These are phyloP conservation scores for Sporothrix protearum DNA, from an alignment of 2,329 filamentous ascomycete species.

Conservation along the genomic window DNA sequence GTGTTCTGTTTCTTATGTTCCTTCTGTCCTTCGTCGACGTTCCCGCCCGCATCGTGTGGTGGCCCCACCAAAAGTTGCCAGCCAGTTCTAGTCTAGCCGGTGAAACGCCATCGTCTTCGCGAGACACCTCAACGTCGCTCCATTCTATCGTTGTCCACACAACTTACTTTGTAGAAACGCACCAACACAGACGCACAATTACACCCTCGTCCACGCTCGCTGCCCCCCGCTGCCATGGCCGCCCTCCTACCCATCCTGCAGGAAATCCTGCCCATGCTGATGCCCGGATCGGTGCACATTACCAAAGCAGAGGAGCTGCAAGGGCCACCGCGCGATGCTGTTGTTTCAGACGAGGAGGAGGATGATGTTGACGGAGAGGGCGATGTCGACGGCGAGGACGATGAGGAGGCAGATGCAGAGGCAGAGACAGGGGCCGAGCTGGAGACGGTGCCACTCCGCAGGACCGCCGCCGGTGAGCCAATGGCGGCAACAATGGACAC, in stretches of 20 bases:
- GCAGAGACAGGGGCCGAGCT: not conserved
- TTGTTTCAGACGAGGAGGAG: slow-evolving; percentile 6
- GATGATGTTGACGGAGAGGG: slow-evolving; percentile 34
- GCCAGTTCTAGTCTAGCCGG: no score
- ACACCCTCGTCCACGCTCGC: not conserved
- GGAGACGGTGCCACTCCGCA: not conserved
- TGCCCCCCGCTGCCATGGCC: slow-evolving; percentile 40
- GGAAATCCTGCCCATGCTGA: slow-evolving; percentile 57
- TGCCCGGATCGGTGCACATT: slow-evolving; percentile 56
- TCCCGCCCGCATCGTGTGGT: no score
- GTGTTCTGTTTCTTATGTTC: not conserved
- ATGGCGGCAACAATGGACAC: not conserved
- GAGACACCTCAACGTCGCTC: no score
- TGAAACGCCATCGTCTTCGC: no score
- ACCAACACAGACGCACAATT: no score
- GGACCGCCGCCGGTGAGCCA: not conserved
- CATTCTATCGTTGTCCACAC: not conserved
- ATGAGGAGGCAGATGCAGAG: no score
- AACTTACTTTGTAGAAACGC: no score
- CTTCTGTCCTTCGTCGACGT: no score
- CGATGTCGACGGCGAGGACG: not conserved
- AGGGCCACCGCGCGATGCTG: not conserved
- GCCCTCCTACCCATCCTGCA: slow-evolving; percentile 54
- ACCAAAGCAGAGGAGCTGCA: slow-evolving; percentile 43
- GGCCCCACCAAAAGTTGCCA: not conserved